Conservation (phyloP, 2,329 filamentous ascomycete species). For the Neopestalotiopsis clavispora region DNA sequence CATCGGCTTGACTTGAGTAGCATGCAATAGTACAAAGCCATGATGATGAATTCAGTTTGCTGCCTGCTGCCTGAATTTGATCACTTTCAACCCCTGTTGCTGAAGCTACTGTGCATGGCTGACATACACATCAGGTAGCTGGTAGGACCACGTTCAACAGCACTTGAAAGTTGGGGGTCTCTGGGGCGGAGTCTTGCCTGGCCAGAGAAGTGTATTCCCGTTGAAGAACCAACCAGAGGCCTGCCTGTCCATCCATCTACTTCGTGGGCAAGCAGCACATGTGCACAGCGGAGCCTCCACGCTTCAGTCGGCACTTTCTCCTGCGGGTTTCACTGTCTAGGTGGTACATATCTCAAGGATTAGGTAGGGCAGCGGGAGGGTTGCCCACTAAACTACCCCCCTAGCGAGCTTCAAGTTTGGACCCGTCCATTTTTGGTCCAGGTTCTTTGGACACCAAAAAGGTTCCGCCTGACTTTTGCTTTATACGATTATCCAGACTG, state of each 20-base stretch:
- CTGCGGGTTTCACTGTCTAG: background rate
- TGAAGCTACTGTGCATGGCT: background rate
- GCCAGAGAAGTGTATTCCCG: background rate
- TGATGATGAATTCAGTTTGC: background rate
- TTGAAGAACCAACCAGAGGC: background rate
- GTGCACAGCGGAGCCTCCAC: background rate
- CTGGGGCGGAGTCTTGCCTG: no score
- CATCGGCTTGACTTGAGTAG: background rate
- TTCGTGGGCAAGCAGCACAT: background rate
- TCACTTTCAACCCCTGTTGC: background rate
- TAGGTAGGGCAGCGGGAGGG: background rate
- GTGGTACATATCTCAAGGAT: background rate
- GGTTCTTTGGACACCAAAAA: background rate
- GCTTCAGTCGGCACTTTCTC: background rate
- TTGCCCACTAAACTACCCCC: background rate
- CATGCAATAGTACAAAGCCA: background rate
- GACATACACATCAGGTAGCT: background rate
- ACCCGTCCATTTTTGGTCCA: constrained; percentile 7
- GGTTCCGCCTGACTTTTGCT: constrained; percentile 9
- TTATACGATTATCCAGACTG: background rate
- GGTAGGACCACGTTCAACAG: background rate
- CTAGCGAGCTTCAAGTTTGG: background rate
- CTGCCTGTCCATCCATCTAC: background rate
- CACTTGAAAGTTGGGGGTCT: no score
- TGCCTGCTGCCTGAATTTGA: background rate